Conservation (phyloP, 495 filamentous ascomycete species). For the Corynascus novoguineensis region DNA sequence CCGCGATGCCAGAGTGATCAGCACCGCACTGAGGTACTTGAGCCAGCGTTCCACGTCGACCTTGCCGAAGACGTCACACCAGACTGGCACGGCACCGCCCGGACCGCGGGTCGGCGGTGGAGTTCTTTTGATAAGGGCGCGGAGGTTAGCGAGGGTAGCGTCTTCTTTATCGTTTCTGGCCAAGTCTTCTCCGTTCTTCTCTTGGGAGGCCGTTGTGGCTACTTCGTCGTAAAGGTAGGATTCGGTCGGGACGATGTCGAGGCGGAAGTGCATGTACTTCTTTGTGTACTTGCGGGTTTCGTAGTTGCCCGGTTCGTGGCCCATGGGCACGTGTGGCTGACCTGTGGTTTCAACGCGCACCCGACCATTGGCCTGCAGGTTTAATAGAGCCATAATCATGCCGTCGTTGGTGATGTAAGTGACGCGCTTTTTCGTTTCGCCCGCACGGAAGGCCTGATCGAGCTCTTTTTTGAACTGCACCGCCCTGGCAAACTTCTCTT, state of each 20-base stretch:
- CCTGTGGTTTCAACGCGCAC: slow-evolving; percentile 52
- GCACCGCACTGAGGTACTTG: slow-evolving; percentile 52
- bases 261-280: slow-evolving; percentile 52
- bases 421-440: slow-evolving; percentile 28
- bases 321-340: slow-evolving; percentile 63
- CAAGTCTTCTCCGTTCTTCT: slow-evolving; percentile 21
- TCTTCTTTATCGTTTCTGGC: slow-evolving; percentile 45
- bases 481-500: slow-evolving; percentile 48
- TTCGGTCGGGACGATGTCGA: slow-evolving; percentile 54
- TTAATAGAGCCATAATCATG: slow-evolving; percentile 61
- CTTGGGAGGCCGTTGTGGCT: neutral
- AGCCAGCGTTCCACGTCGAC: slow-evolving; percentile 62
- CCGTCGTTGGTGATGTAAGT: slow-evolving; percentile 56
- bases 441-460: slow-evolving; percentile 47
- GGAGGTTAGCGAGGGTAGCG: slow-evolving; percentile 37
- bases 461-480: slow-evolving; percentile 54
- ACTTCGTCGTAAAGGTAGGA: slow-evolving; percentile 59
- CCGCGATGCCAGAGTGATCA: slow-evolving; percentile 54
- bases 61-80: slow-evolving; percentile 70
- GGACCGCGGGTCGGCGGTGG: slow-evolving; percentile 26
- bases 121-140: slow-evolving; percentile 31
- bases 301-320: slow-evolving; percentile 67
- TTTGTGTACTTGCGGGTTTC: slow-evolving; percentile 66
- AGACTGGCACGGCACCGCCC: slow-evolving; percentile 57
- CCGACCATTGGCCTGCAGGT: slow-evolving; percentile 57